Percentiles rank a stretch among this genome's conserved stretches.
Evolutionary conservation across 352 stramenopile genomes (phyloP).

Genomic region (Globisporangium splendens): DNA sequence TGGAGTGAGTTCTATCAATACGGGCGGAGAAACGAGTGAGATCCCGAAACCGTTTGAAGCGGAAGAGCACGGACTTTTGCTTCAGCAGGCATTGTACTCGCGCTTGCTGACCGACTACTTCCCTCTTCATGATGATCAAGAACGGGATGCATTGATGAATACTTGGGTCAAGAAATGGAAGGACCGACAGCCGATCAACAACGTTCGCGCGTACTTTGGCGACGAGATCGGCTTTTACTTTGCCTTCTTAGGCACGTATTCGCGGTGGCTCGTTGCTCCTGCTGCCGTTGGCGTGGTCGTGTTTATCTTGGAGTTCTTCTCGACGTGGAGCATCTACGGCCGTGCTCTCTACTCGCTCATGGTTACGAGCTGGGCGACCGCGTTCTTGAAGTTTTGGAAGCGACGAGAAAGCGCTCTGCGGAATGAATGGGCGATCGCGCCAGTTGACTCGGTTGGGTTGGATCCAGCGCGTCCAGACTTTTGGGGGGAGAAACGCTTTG

Average conservation of each 20-base stretch:
- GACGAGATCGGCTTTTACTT: slow-evolving; percentile 97
- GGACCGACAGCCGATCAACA: slow-evolving; percentile 49
- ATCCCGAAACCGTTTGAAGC: slow-evolving; percentile 59
- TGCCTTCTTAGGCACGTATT: slow-evolving; percentile 95
- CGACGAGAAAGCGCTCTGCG: slow-evolving; percentile 79
- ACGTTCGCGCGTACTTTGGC: slow-evolving; percentile 75
- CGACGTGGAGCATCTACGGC: slow-evolving; percentile 50
- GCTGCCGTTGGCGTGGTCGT: slow-evolving; percentile 86
- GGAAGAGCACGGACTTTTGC: slow-evolving; percentile 60
- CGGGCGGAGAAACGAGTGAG: not conserved
- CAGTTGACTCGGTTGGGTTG: slow-evolving; percentile 32
- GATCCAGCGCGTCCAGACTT: slow-evolving; percentile 68
- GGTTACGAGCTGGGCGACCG: slow-evolving; percentile 87
- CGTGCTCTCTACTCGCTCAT: slow-evolving; percentile 85
- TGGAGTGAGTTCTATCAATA: slow-evolving; percentile 28
- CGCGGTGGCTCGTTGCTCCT: slow-evolving; percentile 90
- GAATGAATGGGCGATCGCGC: slow-evolving; percentile 80
- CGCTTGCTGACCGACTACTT: slow-evolving; percentile 69
- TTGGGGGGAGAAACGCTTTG: slow-evolving; percentile 66
- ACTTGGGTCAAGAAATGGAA: slow-evolving; percentile 77
- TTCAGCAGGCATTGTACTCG: slow-evolving; percentile 68
- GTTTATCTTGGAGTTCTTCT: slow-evolving; percentile 78
- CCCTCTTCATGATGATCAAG: slow-evolving; percentile 68
- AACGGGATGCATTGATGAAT: slow-evolving; percentile 59
- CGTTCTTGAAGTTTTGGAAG: slow-evolving; percentile 91